Evolutionary conservation across 1,284 basidiomycete genomes (phyloP).

Genomic region (Exobasidium cylindrosporum): DNA sequence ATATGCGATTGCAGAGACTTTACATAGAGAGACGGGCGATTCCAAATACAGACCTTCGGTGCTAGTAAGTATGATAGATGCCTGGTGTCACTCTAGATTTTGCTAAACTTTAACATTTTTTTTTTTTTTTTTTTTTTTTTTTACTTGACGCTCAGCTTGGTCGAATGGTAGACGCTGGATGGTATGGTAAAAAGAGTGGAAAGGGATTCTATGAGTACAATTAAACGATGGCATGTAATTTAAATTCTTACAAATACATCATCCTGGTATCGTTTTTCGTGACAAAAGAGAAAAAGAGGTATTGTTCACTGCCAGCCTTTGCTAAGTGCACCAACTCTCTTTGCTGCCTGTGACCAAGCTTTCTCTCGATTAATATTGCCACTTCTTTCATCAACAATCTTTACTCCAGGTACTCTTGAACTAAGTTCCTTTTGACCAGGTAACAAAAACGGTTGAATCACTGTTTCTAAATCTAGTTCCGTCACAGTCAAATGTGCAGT

Average conservation of each 20-base stretch:
- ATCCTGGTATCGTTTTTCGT: background rate
- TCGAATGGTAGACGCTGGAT: conserved; percentile 93
- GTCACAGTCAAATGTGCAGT: conserved; percentile 1
- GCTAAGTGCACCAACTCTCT: background rate
- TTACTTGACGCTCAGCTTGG: too few relatives aligned
- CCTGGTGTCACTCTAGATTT: too few relatives aligned
- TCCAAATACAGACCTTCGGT: conserved; percentile 95
- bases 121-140: too few relatives aligned
- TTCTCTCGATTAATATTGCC: background rate
- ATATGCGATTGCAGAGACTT: conserved; percentile 64
- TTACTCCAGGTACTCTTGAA: conserved; percentile 5
- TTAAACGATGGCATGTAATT: background rate
- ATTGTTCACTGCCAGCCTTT: conserved; percentile 2
- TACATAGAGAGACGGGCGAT: conserved; percentile 71
- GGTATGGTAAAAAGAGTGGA: conserved; percentile 79
- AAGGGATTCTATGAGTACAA: conserved; percentile 52
- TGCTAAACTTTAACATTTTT: too few relatives aligned
- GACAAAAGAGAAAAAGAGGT: background rate
- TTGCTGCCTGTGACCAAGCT: conserved; percentile 1
- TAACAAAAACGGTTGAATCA: background rate
- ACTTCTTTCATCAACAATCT: conserved; percentile 2
- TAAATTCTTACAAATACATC: too few relatives aligned
- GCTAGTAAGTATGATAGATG: conserved; percentile 59
- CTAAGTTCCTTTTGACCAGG: background rate
- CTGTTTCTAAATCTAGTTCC: background rate